Base-by-base conservation (phyloP, 2,329 filamentous ascomycete genomes). In the Microcyclospora pomicola region DNA sequence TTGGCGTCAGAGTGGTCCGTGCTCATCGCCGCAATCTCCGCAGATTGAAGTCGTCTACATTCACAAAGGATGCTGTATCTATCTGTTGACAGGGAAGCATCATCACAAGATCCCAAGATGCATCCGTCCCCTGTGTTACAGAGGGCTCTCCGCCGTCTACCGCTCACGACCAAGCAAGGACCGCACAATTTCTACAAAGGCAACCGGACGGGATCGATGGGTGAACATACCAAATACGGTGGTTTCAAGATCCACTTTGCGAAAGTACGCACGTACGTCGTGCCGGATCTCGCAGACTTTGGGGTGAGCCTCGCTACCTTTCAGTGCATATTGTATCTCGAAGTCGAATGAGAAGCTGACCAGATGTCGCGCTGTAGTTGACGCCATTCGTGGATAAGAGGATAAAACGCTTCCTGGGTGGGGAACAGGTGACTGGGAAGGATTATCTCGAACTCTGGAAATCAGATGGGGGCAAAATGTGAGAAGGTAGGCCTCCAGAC, bases 171-270 rank as follows among this genome's bases (percentile, higher is more conserved):
- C 49, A 98, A 98, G 66, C 80, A 91, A 63, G 80, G 88, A 59
- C 82, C 81, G 60, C 84, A 85, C 58, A 88, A 87, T 50, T 98
- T 80, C 75, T 98, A 98, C 76, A 96, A 96, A 71, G 91, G 91
- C 58, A 95, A 82, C 53, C 73, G 87, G 34, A 80, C 85, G 1
- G 91, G 91, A 2, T 77, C 82, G 31, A 86, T 92, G 77, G 91
- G 91, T 60, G 65, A 69, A 11, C 84, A 92, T 64, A 87, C 82
- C 38, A 82, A 82, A 59, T 75, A 77, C 58, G 91, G 88, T 61
- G 79, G 79, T 36, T 98, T 91, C 62, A 60, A 77, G 34, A 78
- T 96, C 49, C 82, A 96, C 49, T 93, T 73, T 71, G 63, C 69
- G 39, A 94, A 92, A 65, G 84, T 96, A 55, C 79, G 88, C 61